Conservation (phyloP, 2,329 filamentous ascomycete species). For the Verticillium nubilum region DNA sequence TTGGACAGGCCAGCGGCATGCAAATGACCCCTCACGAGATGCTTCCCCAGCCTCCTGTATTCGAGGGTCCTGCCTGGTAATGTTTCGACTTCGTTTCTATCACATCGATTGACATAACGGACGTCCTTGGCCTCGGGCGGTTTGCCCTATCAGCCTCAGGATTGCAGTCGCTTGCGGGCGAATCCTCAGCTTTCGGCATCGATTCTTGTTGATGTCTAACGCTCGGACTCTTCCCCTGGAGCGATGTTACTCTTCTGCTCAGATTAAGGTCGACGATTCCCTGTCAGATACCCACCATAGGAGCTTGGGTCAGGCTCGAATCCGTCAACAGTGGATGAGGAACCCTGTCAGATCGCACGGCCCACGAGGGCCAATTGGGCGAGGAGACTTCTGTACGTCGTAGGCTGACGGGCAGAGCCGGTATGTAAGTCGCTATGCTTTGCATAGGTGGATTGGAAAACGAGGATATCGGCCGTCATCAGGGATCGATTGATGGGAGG, state of each 20-base stretch:
- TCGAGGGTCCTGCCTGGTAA: background rate
- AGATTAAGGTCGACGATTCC: background rate
- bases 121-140: background rate
- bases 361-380: background rate
- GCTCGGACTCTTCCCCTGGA: background rate
- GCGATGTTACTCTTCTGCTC: background rate
- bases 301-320: background rate
- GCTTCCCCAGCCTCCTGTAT: background rate
- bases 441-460: background rate
- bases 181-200: background rate
- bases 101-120: background rate
- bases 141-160: background rate
- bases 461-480: background rate
- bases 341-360: background rate
- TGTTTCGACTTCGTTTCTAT: background rate
- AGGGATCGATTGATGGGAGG: background rate
- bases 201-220: background rate
- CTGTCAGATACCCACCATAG: background rate
- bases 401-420: background rate
- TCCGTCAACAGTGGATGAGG: background rate
- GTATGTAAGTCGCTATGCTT: background rate
- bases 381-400: background rate
- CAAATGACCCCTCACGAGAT: background rate
- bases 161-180: background rate
- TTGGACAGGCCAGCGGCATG: background rate